Conservation (phyloP, 495 filamentous ascomycete genomes). For the Penicillium pancosmium region DNA sequence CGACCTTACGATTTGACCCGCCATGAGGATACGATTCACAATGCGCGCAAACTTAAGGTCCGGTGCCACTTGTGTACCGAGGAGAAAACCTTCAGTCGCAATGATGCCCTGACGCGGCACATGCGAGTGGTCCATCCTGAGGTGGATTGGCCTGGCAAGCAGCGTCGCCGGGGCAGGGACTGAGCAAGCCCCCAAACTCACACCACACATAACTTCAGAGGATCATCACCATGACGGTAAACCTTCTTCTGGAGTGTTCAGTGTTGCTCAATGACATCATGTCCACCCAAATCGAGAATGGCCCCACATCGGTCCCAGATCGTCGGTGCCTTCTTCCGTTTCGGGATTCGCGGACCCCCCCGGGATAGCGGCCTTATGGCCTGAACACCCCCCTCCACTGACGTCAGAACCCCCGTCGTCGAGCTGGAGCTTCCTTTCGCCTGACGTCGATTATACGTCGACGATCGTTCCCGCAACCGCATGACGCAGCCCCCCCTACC, state of each 20-base stretch:
- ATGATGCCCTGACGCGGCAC: constrained; percentile 89
- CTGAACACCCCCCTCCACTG: constrained; percentile 19
- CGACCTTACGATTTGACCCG: constrained; percentile 97
- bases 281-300: constrained; percentile 9
- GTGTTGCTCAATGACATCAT: constrained; percentile 23
- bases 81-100: constrained; percentile 93
- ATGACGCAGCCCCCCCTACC: constrained; percentile 20
- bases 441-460: constrained; percentile 28
- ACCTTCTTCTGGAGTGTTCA: background rate
- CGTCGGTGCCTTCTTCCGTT: constrained; percentile 21
- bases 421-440: constrained; percentile 5
- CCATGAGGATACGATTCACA: constrained; percentile 98
- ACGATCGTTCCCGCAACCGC: constrained; percentile 16
- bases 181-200: constrained; percentile 21
- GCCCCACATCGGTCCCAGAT: constrained; percentile 17
- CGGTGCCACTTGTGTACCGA: constrained; percentile 93
- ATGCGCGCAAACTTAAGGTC: constrained; percentile 92
- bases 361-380: constrained; percentile 20
- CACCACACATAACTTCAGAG: constrained; percentile 14
- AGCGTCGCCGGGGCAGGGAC: constrained; percentile 44
- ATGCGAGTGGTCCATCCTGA: constrained; percentile 90
- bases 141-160: constrained; percentile 76
- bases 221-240: constrained; percentile 32
- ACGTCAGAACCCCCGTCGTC: constrained; percentile 14
- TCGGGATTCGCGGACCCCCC: constrained; percentile 12